These are phyloP conservation scores for Cnidoscolus chayamansa DNA, from an alignment of 441 rosid species.

Conservation along the genomic window DNA sequence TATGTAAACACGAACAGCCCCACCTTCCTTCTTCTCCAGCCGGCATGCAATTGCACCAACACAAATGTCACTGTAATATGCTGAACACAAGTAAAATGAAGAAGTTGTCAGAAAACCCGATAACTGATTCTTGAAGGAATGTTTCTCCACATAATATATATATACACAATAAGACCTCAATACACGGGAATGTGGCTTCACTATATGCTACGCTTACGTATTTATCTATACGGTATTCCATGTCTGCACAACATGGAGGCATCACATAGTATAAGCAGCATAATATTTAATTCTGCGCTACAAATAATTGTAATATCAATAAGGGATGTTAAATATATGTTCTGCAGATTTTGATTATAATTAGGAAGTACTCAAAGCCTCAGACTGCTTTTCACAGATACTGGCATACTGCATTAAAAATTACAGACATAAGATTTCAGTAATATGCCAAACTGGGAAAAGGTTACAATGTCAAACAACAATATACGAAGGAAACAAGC, in stretches of 20 bases:
- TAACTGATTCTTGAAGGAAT: slow-evolving; percentile 6
- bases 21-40: slow-evolving; percentile 89
- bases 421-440: too few species aligned
- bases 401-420: background rate
- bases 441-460: too few species aligned
- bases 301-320: background rate
- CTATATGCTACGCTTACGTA: background rate
- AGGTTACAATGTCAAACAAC: background rate
- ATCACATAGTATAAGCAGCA: background rate
- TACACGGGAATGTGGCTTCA: background rate
- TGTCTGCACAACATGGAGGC: background rate
- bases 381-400: background rate
- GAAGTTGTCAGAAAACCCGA: background rate
- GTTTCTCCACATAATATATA: background rate
- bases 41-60: slow-evolving; percentile 97
- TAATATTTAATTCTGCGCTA: background rate
- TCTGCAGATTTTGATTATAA: background rate
- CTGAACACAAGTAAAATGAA: slow-evolving; percentile 36
- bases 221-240: background rate
- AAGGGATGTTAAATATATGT: background rate
- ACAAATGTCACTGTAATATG: slow-evolving; percentile 89
- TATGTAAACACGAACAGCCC: slow-evolving; percentile 73
- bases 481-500: background rate
- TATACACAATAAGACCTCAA: background rate
- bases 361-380: background rate